Percentiles rank a stretch among this genome's conserved stretches.
These are phyloP conservation scores for Massospora cicadina DNA, from an alignment of 371 early-diverging fungal species.

Conservation along the genomic window DNA sequence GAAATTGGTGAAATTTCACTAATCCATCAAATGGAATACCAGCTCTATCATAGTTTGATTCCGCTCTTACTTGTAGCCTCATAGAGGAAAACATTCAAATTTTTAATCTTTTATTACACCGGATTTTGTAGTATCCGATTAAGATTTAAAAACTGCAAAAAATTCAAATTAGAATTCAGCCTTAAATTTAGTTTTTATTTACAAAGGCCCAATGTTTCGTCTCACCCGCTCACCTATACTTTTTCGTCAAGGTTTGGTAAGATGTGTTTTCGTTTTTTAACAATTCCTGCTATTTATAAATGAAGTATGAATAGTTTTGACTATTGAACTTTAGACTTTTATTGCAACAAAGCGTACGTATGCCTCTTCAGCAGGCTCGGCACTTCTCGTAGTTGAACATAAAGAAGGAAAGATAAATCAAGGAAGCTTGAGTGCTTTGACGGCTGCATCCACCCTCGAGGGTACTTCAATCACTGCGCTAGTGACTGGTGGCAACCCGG, in stretches of 20 bases:
- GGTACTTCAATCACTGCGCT: slow-evolving; percentile 61
- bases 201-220: background rate
- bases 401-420: slow-evolving; percentile 51
- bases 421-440: slow-evolving; percentile 71
- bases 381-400: slow-evolving; percentile 83
- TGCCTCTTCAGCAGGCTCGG: background rate
- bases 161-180: background rate
- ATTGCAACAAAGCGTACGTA: background rate
- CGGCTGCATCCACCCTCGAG: slow-evolving; percentile 66
- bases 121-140: too few relatives aligned
- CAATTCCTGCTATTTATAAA: background rate
- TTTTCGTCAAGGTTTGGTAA: background rate
- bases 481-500: slow-evolving; percentile 67
- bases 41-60: background rate
- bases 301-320: background rate
- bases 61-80: background rate
- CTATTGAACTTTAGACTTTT: background rate
- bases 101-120: background rate
- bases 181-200: background rate
- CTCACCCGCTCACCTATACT: background rate
- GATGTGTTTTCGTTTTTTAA: background rate
- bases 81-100: background rate
- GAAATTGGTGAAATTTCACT: background rate
- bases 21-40: background rate
- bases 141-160: background rate